Evolutionary conservation across 371 early-diverging fungal species (phyloP).

Genomic region (Choanephora cucurbitarum): DNA sequence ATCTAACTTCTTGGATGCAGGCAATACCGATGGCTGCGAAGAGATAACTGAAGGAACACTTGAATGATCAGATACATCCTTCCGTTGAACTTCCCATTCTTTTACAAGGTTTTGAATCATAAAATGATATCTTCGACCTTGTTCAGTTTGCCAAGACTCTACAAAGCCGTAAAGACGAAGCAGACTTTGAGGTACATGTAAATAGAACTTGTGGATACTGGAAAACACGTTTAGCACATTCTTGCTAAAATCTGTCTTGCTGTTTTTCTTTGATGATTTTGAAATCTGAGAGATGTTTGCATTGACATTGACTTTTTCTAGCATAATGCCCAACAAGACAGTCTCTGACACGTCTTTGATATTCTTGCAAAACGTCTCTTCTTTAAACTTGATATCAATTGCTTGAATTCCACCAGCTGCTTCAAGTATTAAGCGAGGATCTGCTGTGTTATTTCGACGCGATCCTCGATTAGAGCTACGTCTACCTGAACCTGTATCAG

Average conservation of each 20-base stretch:
- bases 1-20: conserved; percentile 36
- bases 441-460: conserved; percentile 16
- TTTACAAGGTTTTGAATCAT: conserved; percentile 71
- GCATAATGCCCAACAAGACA: conserved; percentile 35
- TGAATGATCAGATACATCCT: not conserved
- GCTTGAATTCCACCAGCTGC: conserved; percentile 44
- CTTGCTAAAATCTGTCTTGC: conserved; percentile 20
- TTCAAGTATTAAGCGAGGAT: conserved; percentile 45
- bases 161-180: conserved; percentile 78
- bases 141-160: conserved; percentile 81
- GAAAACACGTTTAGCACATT: conserved; percentile 60
- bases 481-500: conserved; percentile 50
- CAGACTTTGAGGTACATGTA: conserved; percentile 72
- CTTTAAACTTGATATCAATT: conserved; percentile 39
- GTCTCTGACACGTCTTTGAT: not conserved
- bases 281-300: conserved; percentile 41
- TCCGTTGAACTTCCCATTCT: conserved; percentile 68
- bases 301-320: conserved; percentile 43
- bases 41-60: not conserved
- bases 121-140: conserved; percentile 73
- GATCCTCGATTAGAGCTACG: conserved; percentile 42
- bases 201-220: conserved; percentile 55
- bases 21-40: not conserved
- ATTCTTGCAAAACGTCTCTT: conserved; percentile 17
- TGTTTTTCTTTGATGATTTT: conserved; percentile 27